A percentile compares a stretch with the other conserved stretches of the same genome.
These are phyloP conservation scores for Colletotrichum camelliae DNA, from an alignment of 2,329 filamentous ascomycete genomes.

Conservation along the genomic window DNA sequence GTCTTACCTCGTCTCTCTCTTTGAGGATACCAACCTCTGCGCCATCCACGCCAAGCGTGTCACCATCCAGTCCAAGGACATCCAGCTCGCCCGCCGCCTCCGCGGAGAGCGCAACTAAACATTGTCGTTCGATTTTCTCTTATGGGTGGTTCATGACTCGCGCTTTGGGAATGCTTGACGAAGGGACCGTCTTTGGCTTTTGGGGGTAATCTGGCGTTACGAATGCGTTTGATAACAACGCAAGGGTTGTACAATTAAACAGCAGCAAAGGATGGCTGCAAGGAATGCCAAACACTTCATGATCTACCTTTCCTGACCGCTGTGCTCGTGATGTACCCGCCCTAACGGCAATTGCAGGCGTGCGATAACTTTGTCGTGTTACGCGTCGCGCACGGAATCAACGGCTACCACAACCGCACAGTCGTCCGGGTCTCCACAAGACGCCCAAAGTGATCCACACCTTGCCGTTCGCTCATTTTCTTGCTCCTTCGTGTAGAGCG, in stretches of 20 bases:
- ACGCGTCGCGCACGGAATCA: neutral
- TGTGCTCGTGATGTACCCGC: neutral
- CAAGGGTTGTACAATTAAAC: conserved; percentile 49
- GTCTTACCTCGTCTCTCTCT: conserved; percentile 97
- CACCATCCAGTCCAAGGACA: conserved; percentile 97
- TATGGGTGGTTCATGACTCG: conserved; percentile 45
- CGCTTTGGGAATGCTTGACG: conserved; percentile 45
- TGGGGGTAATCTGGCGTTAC: conserved; percentile 51
- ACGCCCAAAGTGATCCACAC: too few relatives aligned
- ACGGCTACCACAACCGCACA: neutral
- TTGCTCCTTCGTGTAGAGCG: neutral
- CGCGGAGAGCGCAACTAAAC: conserved; percentile 89
- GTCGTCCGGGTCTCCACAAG: too few relatives aligned
- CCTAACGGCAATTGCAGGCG: neutral
- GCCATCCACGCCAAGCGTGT: conserved; percentile 99
- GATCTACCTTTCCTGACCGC: conserved; percentile 19
- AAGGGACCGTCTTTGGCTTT: conserved; percentile 30
- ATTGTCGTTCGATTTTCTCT: conserved; percentile 28
- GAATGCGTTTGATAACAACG: conserved; percentile 43
- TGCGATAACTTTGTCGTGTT: neutral
- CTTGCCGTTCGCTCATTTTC: neutral
- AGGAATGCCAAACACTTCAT: conserved; percentile 40
- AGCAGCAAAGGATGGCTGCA: conserved; percentile 39
- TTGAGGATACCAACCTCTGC: conserved; percentile 98
- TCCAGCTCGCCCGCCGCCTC: conserved; percentile 94